Evolutionary conservation across 148 eudicot species (phyloP).

Genomic region (Selenicereus undatus): DNA sequence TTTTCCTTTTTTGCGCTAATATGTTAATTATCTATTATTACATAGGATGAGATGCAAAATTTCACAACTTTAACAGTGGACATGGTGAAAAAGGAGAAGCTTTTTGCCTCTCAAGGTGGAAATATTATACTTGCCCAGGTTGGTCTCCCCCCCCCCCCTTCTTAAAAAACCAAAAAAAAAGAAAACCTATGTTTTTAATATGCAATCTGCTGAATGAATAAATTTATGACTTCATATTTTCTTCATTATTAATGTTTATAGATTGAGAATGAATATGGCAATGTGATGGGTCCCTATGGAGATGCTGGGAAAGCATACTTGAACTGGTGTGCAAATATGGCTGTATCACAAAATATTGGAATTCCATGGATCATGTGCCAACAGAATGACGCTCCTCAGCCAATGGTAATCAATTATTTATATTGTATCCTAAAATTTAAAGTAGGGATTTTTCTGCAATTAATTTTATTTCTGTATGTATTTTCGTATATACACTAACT

Average conservation of each 20-base stretch:
- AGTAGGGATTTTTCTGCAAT: background rate
- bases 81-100: slow-evolving; percentile 47
- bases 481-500: slow-evolving; percentile 11
- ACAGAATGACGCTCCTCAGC: slow-evolving; percentile 44
- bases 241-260: slow-evolving; percentile 4
- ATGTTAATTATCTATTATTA: background rate
- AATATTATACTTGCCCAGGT: slow-evolving; percentile 68
- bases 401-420: slow-evolving; percentile 33
- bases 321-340: slow-evolving; percentile 58
- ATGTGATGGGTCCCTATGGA: slow-evolving; percentile 38
- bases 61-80: slow-evolving; percentile 54
- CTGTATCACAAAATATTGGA: slow-evolving; percentile 41
- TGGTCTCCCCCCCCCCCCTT: background rate
- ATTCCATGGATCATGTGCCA: slow-evolving; percentile 81
- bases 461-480: background rate
- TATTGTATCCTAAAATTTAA: background rate
- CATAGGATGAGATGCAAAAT: slow-evolving; percentile 56
- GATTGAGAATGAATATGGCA: slow-evolving; percentile 75
- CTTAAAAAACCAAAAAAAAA: too few species aligned
- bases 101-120: slow-evolving; percentile 70
- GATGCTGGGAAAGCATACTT: slow-evolving; percentile 43
- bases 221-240: background rate
- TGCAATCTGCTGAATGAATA: too few species aligned
- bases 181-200: too few species aligned
- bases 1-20: background rate